Conservation (phyloP, 495 filamentous ascomycete genomes). For the Annulohypoxylon bovei region DNA sequence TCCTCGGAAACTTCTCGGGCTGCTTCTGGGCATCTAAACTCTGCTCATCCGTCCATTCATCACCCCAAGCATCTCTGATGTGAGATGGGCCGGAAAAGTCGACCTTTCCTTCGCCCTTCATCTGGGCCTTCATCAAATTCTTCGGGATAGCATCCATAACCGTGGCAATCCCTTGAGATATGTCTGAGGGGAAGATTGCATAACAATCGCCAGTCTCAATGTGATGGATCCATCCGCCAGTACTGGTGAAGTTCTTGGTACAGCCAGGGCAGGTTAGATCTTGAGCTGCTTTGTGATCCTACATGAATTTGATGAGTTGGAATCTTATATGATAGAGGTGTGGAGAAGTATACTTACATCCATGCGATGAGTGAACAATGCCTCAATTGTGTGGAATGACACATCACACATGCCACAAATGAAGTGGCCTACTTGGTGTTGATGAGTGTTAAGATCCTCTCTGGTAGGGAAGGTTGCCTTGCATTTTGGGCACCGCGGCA, state of each 20-base stretch:
- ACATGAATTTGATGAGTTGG: not conserved
- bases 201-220: constrained; percentile 42
- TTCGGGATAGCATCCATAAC: constrained; percentile 23
- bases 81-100: constrained; percentile 5
- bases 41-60: constrained; percentile 9
- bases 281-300: constrained; percentile 43
- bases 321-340: not conserved
- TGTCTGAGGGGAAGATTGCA: constrained; percentile 32
- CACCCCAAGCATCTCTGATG: constrained; percentile 28
- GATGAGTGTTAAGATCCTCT: constrained; percentile 21
- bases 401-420: constrained; percentile 23
- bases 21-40: not conserved
- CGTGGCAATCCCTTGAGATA: constrained; percentile 12
- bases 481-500: constrained; percentile 27
- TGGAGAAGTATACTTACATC: constrained; percentile 7
- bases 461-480: constrained; percentile 12
- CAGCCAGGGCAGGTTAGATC: constrained; percentile 50
- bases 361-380: constrained; percentile 17
- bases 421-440: constrained; percentile 15
- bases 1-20: constrained; percentile 12
- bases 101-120: not conserved
- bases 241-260: constrained; percentile 22
- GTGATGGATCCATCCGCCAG: constrained; percentile 40
- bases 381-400: constrained; percentile 13
- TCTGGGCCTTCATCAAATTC: constrained; percentile 7